Evolutionary conservation across 2,329 filamentous ascomycete species (phyloP), one percentile per base, ranked within the genome.

Genomic region (Aureobasidium uvarum): DNA sequence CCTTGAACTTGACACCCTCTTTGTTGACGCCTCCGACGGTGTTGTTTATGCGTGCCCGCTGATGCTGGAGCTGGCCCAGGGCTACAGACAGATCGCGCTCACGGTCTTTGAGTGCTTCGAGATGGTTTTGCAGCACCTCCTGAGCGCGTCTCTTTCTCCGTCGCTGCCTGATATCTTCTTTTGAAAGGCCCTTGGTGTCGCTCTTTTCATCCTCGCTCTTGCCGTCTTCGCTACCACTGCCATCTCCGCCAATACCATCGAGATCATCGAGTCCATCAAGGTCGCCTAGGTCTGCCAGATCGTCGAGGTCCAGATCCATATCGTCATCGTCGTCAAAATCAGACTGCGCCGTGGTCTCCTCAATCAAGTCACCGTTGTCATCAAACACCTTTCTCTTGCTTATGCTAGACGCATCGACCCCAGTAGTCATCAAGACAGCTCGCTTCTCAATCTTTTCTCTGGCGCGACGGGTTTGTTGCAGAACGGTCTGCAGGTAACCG

Each of bases 1-100:
- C 78, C 78, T 87, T 88, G 80, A 85, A 89, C 71, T 86, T 87
- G 70, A 85, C 77, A 10, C 86, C 86, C 65, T 84, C 79, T 75
- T 87, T 87, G 75, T 87, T 88, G 63, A 83, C 79, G 0, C 86
- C 86, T 20, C 85, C 86, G 3, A 85, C 77, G 1, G 80, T 82
- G 67, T 83, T 83, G 68, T 81, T 82, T 85, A 88, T 88, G 74
- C 82, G 83, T 11, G 82, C 85, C 54, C 85, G 79, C 73, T 88
- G 86, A 68, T 81, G 74, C 50, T 86, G 85, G 25, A 88, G 74
- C 70, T 84, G 82, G 28, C 81, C 77, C 68, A 86, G 80, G 0
- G 85, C 86, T 3, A 79, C 78, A 36, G 79, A 76, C 20, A 89
- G 80, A 69, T 86, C 81, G 25, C 77, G 75, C 70, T 86, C 81